Base-by-base conservation (phyloP, 2,329 filamentous ascomycete genomes). In the Phyllosticta citribraziliensis region DNA sequence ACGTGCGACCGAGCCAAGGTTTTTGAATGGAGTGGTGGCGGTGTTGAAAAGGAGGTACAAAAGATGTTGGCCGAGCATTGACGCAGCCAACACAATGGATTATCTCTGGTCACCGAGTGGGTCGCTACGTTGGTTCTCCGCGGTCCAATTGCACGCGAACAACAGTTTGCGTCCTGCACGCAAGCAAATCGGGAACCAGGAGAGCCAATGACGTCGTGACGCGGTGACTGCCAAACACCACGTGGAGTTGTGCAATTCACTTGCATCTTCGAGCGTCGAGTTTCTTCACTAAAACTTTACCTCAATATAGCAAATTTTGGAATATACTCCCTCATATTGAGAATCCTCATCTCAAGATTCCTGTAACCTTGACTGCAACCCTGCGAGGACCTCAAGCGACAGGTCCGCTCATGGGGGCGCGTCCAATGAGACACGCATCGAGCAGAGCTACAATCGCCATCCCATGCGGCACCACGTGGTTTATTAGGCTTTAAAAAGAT, bases 1-100 rank as follows among this genome's bases (percentile, higher is more conserved):
- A 87, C 82, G 2, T 87, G 85, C 68, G 87, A 91, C 69, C 79
- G 80, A 63, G 80, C 82, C n/a, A 84, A 85, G 66, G 80, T 91
- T 10, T 75, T 75, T 61, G 76, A 74, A 24, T 94, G 89, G 89
- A 88, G 86, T 67, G 68, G 33, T 14, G 61, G 67, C 79, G 79
- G 66, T 76, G 79, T 0, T 78, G 79, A 47, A 64, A 74, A 56
- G 65, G 70, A 61, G 67, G 70, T 54, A 66, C 64, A 55, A 64
- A 73, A 52, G 66, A 67, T 57, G 62, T 65, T 54, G 69, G 70
- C 33, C 53, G 54, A 27, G 53, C 30, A 8, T 33, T 33, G 30
- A 33, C 12, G 2, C 30, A 33, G 30, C 12, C 30, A 12, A 12
- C 22, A 3, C 22, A 22, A 22, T 22, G 22, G 22, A 22, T 2